Conservation (phyloP, 2,329 filamentous ascomycete genomes). For the Cercospora nicotianae region DNA sequence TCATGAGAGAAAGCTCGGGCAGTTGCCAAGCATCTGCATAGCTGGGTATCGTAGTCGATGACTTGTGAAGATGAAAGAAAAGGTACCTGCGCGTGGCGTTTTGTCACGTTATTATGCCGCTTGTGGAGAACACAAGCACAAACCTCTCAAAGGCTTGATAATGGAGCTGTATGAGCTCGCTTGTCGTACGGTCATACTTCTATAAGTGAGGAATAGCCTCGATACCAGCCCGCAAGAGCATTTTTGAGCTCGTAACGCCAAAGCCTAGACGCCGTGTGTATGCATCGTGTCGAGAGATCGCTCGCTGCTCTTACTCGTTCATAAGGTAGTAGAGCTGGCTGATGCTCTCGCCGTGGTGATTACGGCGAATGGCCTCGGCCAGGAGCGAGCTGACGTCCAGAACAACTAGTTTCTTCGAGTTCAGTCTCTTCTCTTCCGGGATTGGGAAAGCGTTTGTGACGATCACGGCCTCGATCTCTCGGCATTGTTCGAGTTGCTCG, state of each 20-base stretch:
- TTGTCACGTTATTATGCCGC: not conserved
- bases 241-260: not conserved
- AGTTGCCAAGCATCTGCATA: conserved; percentile 46
- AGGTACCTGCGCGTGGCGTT: not conserved
- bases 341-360: conserved; percentile 91
- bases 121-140: conserved; percentile 2
- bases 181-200: conserved; percentile 1
- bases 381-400: conserved; percentile 86
- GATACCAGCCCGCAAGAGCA: not conserved
- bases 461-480: conserved; percentile 89
- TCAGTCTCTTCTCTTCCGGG: conserved; percentile 66
- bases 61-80: not conserved
- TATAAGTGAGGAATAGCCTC: not conserved
- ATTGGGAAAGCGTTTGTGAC: conserved; percentile 98
- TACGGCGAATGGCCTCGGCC: conserved; percentile 88
- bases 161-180: not conserved
- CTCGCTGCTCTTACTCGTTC: conserved; percentile 26
- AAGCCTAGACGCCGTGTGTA: not conserved
- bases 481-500: conserved; percentile 85
- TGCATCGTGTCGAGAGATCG: not conserved
- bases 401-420: conserved; percentile 79
- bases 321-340: conserved; percentile 51
- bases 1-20: conserved; percentile 44
- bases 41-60: conserved; percentile 38
- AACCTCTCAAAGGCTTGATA: conserved; percentile 2